Percentiles rank a stretch among this genome's conserved stretches.
Evolutionary conservation across 495 filamentous ascomycete species (phyloP).

Genomic region (Penicillium alfredii): DNA sequence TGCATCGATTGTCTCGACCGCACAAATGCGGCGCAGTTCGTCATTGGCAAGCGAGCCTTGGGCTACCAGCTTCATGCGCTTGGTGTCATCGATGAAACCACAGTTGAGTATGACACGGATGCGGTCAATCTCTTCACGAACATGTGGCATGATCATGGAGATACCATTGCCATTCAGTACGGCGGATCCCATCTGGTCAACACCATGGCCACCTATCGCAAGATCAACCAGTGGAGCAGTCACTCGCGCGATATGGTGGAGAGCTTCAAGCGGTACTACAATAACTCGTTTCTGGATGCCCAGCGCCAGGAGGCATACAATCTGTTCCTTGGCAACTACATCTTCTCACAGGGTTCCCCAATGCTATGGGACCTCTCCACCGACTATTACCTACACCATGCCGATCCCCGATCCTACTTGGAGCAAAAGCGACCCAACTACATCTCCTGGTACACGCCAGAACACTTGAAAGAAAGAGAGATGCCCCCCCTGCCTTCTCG

Average conservation of each 20-base stretch:
- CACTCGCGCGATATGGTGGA: conserved; percentile 98
- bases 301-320: conserved; percentile 98
- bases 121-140: conserved; percentile 92
- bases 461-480: conserved; percentile 56
- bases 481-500: conserved; percentile 47
- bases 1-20: conserved; percentile 97
- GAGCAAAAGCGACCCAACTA: conserved; percentile 61
- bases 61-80: conserved; percentile 90
- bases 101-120: conserved; percentile 89
- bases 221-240: conserved; percentile 98
- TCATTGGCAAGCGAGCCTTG: conserved; percentile 92
- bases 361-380: conserved; percentile 97
- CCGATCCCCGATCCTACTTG: conserved; percentile 67
- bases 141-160: conserved; percentile 93
- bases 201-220: conserved; percentile 97
- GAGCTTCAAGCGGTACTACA: conserved; percentile 98
- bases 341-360: conserved; percentile 80
- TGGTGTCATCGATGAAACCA: conserved; percentile 73
- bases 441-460: conserved; percentile 83
- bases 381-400: conserved; percentile 95
- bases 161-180: conserved; percentile 96
- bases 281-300: conserved; percentile 94
- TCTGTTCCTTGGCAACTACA: conserved; percentile 95
- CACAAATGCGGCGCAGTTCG: conserved; percentile 96
- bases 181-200: conserved; percentile 97